Base-by-base conservation (phyloP, 2,329 filamentous ascomycete species). In the Fusarium redolens region DNA sequence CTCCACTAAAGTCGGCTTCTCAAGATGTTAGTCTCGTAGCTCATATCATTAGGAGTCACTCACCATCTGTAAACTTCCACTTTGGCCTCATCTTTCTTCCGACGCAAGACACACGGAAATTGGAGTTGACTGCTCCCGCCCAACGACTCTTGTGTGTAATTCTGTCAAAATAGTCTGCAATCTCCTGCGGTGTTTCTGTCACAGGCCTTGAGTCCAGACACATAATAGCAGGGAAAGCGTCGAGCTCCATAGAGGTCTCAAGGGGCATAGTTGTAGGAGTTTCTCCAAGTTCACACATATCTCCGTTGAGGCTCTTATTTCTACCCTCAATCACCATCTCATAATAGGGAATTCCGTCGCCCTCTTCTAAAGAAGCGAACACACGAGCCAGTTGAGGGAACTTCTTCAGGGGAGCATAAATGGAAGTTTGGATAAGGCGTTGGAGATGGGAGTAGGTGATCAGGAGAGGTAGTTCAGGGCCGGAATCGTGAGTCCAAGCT, bases 361-460 rank as follows among this genome's bases (percentile, higher is more conserved):
- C 82, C 3, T 61, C 52, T 67, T 87, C 85, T 8, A 87, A 80
- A 0, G 78, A 82, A 2, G 82, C 80, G n/a, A 88, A 78, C 5
- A 84, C 81, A 6, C 72, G 60, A 20, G 88, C 86, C 45, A 88
- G 80, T 28, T 67, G 72, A 28, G 79, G 79, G 67, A 87, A 87
- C 44, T 77, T 77, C 55, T 72, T 71, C 11, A 86, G 80, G 2
- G 87, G 86, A 43, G 80, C 79, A 74, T 88, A 88, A 31, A 88
- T 75, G 5, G 81, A 78, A 4, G 79, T 78, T 9, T 83, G 82
- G 20, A 86, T 82, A 13, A 87, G 78, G 12, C 79, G 77, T 72
- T 85, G 84, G 40, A 88, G 71, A 55, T 83, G 82, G 40, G 83
- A 85, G 79, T 87, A 87, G 4, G 86, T 88, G 57, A 89, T 78